Base-by-base conservation (phyloP, 352 stramenopile species). In the Pythium scleroteichum region DNA sequence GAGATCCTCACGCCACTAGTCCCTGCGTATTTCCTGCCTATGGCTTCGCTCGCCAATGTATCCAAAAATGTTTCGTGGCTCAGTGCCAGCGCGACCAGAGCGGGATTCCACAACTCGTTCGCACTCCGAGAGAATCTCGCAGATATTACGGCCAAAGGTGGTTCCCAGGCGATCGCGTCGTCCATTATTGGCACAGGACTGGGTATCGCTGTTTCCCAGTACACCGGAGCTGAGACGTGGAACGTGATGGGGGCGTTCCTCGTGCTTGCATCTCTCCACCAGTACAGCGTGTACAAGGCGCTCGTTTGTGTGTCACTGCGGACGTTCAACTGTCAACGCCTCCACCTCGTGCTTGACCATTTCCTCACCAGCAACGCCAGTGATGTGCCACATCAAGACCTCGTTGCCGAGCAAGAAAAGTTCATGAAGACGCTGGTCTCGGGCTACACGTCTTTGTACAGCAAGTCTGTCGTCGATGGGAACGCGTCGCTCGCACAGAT, bases 11-110 rank as follows among this genome's bases (percentile, higher is more conserved):
- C 75, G 65, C 90, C 71, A 66, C 87, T 71, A 50, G 96, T 62
- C 71, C 93, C 53, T 4, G 66, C 65, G 6, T 87, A 91, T 42
- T 97, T 98, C 58, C 68, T 99, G 45, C 75, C 90, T 8, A 84
- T 98, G 61, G 91, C 90, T 8, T 92, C 86, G 32, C 63, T 96
- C 20, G 86, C 85, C 38, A 96, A 96, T 67, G 76, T 91, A 17
- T 94, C 92, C 35, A 99, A 99, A 75, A 99, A 99, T 74, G 88
- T 99, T 56, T 94, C 90, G 26, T 99, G 94, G 79, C 78, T 99
- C 27, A 94, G 94, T 32, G 93, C 94, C 0, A 97, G 84, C 71
- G 97, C 96, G 35, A 98, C 89, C 55, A 80, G 94, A 20, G 97
- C 96, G 3, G 88, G 88, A 7, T 95, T 99, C 57, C 95, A 99